Evolutionary conservation across 345 rosid species (phyloP), one percentile per base, ranked within the genome.

Genomic region (Hibiscus syriacus): DNA sequence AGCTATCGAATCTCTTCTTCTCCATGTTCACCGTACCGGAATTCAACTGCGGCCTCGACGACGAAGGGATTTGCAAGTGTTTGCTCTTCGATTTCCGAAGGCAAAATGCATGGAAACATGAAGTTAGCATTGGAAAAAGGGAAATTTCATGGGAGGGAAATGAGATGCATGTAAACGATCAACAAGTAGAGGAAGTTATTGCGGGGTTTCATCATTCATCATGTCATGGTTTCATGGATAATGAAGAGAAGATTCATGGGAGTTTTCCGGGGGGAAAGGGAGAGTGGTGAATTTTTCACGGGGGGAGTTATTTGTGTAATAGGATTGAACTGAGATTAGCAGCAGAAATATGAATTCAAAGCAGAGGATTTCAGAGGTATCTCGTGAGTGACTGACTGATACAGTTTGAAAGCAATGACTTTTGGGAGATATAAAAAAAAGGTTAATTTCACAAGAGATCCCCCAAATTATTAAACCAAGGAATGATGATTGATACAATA

Each of bases 351-450:
- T 83, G 86, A 83, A 86, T 78, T 83, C 80, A 74, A 72, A 80
- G 83, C 77, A 80, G 78, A 78, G 75, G 75, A 73, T 34, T 74
- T 86, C 97, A 93, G 81, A 86, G 89, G 81, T 30, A 78, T 77
- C 98, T 78, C 94, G 98, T 93, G 98, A 90, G 69, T 77, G 87
- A 83, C 81, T 93, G 98, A 90, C 70, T 77, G 87, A 83, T 82
- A 19, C 74, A 77, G 79, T 79, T 81, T 67, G 74, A 89, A 85
- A 88, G 84, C 65, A 62, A 30, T 1, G 32, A 56, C 72, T 60
- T 61, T 73, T 59, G 53, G 13, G 64, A 29, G 22, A 55, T 36
- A 27, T 53, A 29, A 26, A 54, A 46, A 1, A 50, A n/a, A 55
- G 39, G 39, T 38, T 38, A 38, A 38, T 38, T 38, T 38, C 41